phyloP scores from a whole-genome alignment of 2,329 filamentous ascomycete genomes.

The Didymella sp. region DNA sequence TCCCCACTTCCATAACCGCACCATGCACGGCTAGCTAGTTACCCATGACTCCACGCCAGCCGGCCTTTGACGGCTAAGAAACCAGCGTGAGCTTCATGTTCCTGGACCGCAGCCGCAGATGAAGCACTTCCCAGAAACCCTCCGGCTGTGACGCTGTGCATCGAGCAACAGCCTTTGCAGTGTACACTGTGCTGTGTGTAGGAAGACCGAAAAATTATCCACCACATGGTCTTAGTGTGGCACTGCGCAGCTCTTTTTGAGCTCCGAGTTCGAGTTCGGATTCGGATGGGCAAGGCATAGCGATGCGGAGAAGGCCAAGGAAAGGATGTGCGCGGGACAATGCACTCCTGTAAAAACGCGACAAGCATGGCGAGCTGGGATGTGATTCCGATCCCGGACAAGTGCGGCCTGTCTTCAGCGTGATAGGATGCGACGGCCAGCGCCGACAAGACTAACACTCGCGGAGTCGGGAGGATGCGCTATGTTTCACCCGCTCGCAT shows the following conservation, averaged over 20 bases:
- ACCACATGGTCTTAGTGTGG: conserved; percentile 9
- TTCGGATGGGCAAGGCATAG: conserved; percentile 12
- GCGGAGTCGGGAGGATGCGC: conserved; percentile 46
- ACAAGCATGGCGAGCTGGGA: conserved; percentile 38
- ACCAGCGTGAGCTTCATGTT: conserved; percentile 38
- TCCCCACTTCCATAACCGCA: conserved; percentile 35
- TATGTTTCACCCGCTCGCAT: conserved; percentile 44
- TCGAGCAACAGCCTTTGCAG: conserved; percentile 26
- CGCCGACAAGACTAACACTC: conserved; percentile 28
- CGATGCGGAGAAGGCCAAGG: conserved; percentile 34
- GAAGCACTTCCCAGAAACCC: conserved; percentile 32
- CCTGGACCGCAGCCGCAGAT: conserved; percentile 40
- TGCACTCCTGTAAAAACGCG: conserved; percentile 12
- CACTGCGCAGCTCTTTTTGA: conserved; percentile 20
- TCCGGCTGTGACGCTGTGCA: conserved; percentile 21
- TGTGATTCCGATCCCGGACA: conserved; percentile 24
- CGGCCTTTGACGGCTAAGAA: conserved; percentile 24
- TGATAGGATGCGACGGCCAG: conserved; percentile 20
- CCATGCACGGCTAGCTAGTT: conserved; percentile 34
- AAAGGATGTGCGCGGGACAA: conserved; percentile 22
- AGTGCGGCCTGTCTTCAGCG: conserved; percentile 25
- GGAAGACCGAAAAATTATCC: not conserved
- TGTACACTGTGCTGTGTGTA: conserved; percentile 9
- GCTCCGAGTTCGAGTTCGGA: conserved; percentile 29
- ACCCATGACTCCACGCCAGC: conserved; percentile 29